Base-by-base conservation (phyloP, 106 monocot species). In the Gastrodia elata region DNA sequence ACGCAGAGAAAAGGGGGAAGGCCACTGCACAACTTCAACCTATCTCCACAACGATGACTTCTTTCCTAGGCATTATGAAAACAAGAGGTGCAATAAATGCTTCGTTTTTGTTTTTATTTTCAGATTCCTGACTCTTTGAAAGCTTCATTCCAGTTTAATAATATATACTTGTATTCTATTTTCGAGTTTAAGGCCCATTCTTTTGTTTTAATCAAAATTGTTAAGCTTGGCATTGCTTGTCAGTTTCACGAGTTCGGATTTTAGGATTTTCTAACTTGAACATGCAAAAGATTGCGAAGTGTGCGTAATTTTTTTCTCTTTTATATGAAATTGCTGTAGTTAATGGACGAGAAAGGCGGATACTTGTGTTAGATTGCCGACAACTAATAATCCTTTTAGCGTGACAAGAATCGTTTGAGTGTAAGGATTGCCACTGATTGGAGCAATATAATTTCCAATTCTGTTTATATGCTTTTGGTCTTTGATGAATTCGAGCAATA, bases 41-140 rank as follows among this genome's bases (percentile, higher is more conserved):
- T 49, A 81, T 91, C 79, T 91, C 91, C 65, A 73, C 49, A 65
- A 80, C 76, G 78, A 87, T 91, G 76, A 68, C 72, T 65, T 76
- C 80, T 39, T 91, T 91, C 73, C 91, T 91, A 74, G 65, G 74
- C 28, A 83, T 91, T 72, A 91, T 91, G 91, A 91, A 87, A 72
- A 26, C 69, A 61, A 77, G 91, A 85, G 91, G 87, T 84, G 1
- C 13, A 14, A 0, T 27, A 4, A 27, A 9, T 9, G 25, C 33
- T 10, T 68, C 20, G n/a, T 61, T 38, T 11, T 14, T 56, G 55
- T 58, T 24, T 13, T 13, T 38, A 61, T 32, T 5, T 10, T 4
- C 14, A 1, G 9, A 61, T 61, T 61, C 4, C 32, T 61, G 61
- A 32, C 11, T 32, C 14, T 30, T 27, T 15, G 20, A 52, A 52